Conservation (phyloP, 2,329 filamentous ascomycete species). For the Botrytis sinoallii region DNA sequence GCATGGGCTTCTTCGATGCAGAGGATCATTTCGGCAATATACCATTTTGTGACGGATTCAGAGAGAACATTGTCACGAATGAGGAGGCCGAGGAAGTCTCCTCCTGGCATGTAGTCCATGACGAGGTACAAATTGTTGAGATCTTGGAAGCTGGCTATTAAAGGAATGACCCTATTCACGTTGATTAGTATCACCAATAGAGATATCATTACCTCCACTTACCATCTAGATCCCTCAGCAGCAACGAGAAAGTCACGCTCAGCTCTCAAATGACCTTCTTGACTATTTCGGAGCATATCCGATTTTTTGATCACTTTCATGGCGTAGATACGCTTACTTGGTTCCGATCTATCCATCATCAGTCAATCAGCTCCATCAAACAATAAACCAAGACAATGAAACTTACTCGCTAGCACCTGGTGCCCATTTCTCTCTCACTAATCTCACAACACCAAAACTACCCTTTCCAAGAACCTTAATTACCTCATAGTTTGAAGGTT, state of each 20-base stretch:
- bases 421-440: conserved; percentile 66
- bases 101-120: conserved; percentile 98
- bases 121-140: conserved; percentile 80
- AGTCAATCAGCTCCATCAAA: neutral
- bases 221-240: conserved; percentile 82
- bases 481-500: conserved; percentile 69
- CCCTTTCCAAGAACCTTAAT: conserved; percentile 85
- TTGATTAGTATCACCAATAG: conserved; percentile 8
- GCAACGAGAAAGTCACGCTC: conserved; percentile 90
- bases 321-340: conserved; percentile 67
- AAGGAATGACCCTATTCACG: conserved; percentile 68
- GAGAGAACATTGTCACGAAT: conserved; percentile 80
- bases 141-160: conserved; percentile 89
- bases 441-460: conserved; percentile 86
- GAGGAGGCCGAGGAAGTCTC: conserved; percentile 85
- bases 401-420: conserved; percentile 23
- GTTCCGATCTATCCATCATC: conserved; percentile 5
- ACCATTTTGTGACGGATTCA: conserved; percentile 78
- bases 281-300: conserved; percentile 84
- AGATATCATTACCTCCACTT: conserved; percentile 26
- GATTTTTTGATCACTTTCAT: conserved; percentile 98
- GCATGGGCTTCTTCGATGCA: conserved; percentile 90
- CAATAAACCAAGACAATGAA: neutral
- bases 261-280: conserved; percentile 88
- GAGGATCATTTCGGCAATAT: conserved; percentile 92